phyloP scores from a whole-genome alignment of 371 early-diverging fungal species.

The Rhizopus arrhizus region DNA sequence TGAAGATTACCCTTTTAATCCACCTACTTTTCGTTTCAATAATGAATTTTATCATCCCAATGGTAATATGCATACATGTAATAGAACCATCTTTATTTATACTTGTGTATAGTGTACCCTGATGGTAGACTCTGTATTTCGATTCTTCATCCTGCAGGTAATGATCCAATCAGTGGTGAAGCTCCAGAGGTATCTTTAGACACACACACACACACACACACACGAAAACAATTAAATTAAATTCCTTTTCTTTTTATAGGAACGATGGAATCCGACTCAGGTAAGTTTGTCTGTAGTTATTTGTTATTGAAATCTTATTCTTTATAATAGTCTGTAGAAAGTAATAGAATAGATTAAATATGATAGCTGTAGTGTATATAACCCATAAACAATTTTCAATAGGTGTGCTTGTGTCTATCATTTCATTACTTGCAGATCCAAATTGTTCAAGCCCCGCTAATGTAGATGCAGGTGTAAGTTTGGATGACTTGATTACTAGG shows the following conservation, averaged over 20 bases:
- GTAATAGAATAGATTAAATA: conserved; percentile 23
- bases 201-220: too few species aligned
- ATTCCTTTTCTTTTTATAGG: conserved; percentile 38
- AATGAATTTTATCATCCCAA: conserved; percentile 79
- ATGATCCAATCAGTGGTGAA: conserved; percentile 87
- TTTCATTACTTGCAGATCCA: conserved; percentile 92
- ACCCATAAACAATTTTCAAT: not conserved
- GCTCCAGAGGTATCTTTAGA: conserved; percentile 60
- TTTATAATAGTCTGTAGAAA: conserved; percentile 45
- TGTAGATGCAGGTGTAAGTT: conserved; percentile 68
- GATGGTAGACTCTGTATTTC: conserved; percentile 87
- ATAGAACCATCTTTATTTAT: conserved; percentile 1
- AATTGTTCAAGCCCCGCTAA: conserved; percentile 96
- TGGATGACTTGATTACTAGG: not conserved
- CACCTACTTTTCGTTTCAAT: conserved; percentile 82
- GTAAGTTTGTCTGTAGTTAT: conserved; percentile 28
- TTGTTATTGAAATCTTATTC: not conserved
- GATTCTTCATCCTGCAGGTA: conserved; percentile 77
- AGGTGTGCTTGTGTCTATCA: conserved; percentile 86
- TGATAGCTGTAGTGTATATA: too few species aligned
- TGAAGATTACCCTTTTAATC: conserved; percentile 62
- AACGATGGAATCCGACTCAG: conserved; percentile 95
- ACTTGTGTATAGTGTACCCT: conserved; percentile 56
- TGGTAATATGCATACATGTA: conserved; percentile 40
- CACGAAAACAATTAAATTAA: not conserved